Percentiles rank a stretch among this genome's conserved stretches.
phyloP scores from a whole-genome alignment of 164 flowering plant species.

The Tetrastigma voinierianum region DNA sequence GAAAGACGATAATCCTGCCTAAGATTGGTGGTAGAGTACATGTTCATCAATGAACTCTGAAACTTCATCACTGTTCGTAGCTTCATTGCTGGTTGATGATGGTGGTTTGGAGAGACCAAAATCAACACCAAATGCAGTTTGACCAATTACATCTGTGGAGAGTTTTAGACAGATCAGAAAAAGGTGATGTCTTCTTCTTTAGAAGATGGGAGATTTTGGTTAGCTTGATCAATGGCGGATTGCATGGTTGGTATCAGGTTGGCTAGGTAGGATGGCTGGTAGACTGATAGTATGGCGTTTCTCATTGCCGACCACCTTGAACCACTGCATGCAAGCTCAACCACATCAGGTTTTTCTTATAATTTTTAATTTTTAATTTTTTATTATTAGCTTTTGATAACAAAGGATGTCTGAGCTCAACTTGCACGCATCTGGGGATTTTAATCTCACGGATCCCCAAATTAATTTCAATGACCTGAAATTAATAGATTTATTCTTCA shows the following conservation, averaged over 20 bases:
- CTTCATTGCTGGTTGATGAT: conserved; percentile 9
- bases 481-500: too few species aligned
- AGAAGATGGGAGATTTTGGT: conserved; percentile 38
- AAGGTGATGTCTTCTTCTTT: conserved; percentile 43
- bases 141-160: conserved; percentile 90
- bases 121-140: conserved; percentile 87
- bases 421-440: too few species aligned
- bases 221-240: conserved; percentile 56
- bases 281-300: conserved; percentile 76
- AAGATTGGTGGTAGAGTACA: conserved; percentile 79
- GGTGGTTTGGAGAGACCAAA: conserved; percentile 72
- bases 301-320: conserved; percentile 89
- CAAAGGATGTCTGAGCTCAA: too few species aligned
- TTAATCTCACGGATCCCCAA: too few species aligned
- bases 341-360: not conserved
- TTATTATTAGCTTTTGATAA: too few species aligned
- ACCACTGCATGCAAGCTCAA: conserved; percentile 56
- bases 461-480: too few species aligned
- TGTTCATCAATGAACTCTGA: conserved; percentile 80
- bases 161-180: conserved; percentile 70
- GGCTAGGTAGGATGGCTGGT: conserved; percentile 89
- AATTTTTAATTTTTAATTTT: too few species aligned
- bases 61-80: conserved; percentile 28
- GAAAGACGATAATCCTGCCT: conserved; percentile 88
- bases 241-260: conserved; percentile 83